These are phyloP conservation scores for Phytophthora cactorum DNA, from an alignment of 352 stramenopile species.

Conservation along the genomic window DNA sequence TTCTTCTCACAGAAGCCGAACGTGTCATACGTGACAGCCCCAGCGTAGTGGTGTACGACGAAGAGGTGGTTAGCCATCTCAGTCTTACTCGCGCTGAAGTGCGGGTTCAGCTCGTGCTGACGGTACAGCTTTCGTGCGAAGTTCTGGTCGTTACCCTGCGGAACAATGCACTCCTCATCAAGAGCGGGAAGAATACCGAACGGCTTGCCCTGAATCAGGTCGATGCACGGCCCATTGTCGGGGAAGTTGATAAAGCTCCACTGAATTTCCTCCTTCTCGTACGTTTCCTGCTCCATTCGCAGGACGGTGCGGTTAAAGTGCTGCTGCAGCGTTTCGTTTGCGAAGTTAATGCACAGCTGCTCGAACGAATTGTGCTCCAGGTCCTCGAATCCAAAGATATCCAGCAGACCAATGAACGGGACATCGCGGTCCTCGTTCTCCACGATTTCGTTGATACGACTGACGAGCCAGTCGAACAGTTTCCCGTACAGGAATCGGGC, in stretches of 20 bases:
- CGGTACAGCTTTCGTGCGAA: slow-evolving; percentile 86
- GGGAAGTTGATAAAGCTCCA: slow-evolving; percentile 92
- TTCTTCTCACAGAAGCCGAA: slow-evolving; percentile 98
- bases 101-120: slow-evolving; percentile 66
- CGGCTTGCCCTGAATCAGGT: slow-evolving; percentile 89
- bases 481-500: slow-evolving; percentile 95
- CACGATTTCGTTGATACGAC: slow-evolving; percentile 87
- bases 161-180: slow-evolving; percentile 92
- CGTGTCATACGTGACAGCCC: slow-evolving; percentile 92
- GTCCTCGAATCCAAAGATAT: slow-evolving; percentile 92
- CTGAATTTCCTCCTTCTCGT: slow-evolving; percentile 88
- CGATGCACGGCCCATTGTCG: slow-evolving; percentile 90
- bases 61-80: slow-evolving; percentile 84
- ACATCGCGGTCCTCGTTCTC: slow-evolving; percentile 59
- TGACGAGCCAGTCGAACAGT: slow-evolving; percentile 94
- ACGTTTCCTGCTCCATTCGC: slow-evolving; percentile 88
- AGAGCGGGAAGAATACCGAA: slow-evolving; percentile 85
- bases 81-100: slow-evolving; percentile 82
- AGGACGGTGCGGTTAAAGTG: slow-evolving; percentile 93
- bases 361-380: slow-evolving; percentile 94
- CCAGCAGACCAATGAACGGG: slow-evolving; percentile 79
- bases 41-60: slow-evolving; percentile 93
- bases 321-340: slow-evolving; percentile 93
- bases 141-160: slow-evolving; percentile 87
- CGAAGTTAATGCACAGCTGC: slow-evolving; percentile 95